A percentile compares a stretch with the other conserved stretches of the same genome.
Evolutionary conservation across 768 basidiomycete genomes (phyloP).

Genomic region (Tricholoma hemisulphureum): DNA sequence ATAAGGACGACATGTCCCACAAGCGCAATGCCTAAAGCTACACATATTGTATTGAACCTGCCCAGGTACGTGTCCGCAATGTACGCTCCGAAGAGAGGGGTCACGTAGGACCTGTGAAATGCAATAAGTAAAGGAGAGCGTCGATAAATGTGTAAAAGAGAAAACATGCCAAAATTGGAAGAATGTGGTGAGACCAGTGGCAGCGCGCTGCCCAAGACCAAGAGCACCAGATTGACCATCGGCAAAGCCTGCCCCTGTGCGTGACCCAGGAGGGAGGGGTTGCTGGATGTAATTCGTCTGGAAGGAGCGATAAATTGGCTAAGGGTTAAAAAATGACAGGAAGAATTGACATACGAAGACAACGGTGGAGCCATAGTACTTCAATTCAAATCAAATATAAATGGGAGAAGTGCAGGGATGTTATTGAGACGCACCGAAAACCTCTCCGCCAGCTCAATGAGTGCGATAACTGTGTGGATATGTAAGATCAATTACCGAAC

Average conservation of each 20-base stretch:
- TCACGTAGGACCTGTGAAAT: slow-evolving; percentile 55
- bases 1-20: slow-evolving; percentile 67
- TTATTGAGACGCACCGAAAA: slow-evolving; percentile 54
- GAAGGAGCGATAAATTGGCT: not conserved
- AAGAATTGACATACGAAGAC: slow-evolving; percentile 40
- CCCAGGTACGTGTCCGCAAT: slow-evolving; percentile 73
- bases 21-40: slow-evolving; percentile 57
- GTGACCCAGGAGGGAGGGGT: slow-evolving; percentile 61
- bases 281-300: slow-evolving; percentile 78
- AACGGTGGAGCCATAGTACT: slow-evolving; percentile 49
- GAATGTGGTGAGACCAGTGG: slow-evolving; percentile 71
- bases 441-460: slow-evolving; percentile 70
- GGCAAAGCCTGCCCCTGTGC: slow-evolving; percentile 57
- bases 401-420: no score
- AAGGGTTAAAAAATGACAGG: not conserved
- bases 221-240: slow-evolving; percentile 67
- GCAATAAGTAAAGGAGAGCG: not conserved
- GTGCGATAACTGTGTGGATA: slow-evolving; percentile 50
- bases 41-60: slow-evolving; percentile 70
- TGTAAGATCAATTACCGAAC: not conserved
- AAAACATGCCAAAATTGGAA: slow-evolving; percentile 62
- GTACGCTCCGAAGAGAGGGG: slow-evolving; percentile 68
- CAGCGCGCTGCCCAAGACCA: slow-evolving; percentile 62
- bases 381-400: not conserved
- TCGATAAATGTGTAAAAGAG: not conserved